Evolutionary conservation across 129 eudicot species (phyloP).

Genomic region (Flaveria trinervia): DNA sequence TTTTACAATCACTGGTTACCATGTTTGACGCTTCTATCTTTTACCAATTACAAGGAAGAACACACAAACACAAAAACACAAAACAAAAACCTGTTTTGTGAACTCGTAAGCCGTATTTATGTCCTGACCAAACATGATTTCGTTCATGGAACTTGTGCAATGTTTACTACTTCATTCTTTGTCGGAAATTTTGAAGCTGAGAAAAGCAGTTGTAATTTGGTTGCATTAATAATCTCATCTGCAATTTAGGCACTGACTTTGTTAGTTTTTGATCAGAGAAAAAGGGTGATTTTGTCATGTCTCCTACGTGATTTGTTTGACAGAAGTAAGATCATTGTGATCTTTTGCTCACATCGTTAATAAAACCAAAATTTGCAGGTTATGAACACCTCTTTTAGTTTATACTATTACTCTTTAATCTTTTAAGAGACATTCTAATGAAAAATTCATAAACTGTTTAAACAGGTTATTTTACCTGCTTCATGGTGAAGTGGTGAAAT

Average conservation of each 20-base stretch:
- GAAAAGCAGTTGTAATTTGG: constrained; percentile 34
- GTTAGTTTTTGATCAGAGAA: too few species aligned
- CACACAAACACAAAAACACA: constrained; percentile 15
- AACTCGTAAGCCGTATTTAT: constrained; percentile 25
- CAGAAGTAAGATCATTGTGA: neutral
- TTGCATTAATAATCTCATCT: constrained; percentile 34
- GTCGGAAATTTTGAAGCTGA: constrained; percentile 40
- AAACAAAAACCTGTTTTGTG: constrained; percentile 23
- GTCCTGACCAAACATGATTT: constrained; percentile 23
- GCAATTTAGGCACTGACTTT: constrained; percentile 16
- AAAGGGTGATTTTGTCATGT: too few species aligned
- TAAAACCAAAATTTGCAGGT: neutral
- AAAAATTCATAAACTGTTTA: too few species aligned
- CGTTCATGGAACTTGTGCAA: constrained; percentile 29
- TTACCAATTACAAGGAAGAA: neutral
- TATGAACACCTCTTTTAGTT: neutral
- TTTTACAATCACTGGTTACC: constrained; percentile 72
- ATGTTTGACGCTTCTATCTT: constrained; percentile 38
- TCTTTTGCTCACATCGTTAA: constrained; percentile 2
- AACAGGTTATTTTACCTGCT: too few species aligned
- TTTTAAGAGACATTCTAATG: too few species aligned
- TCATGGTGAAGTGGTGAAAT: too few species aligned
- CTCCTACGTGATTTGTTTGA: constrained; percentile 2
- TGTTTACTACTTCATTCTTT: constrained; percentile 29
- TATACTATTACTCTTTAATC: neutral